phyloP scores from a whole-genome alignment of 345 rosid genomes.

The thale cress (Arabidopsis thaliana) region DNA sequence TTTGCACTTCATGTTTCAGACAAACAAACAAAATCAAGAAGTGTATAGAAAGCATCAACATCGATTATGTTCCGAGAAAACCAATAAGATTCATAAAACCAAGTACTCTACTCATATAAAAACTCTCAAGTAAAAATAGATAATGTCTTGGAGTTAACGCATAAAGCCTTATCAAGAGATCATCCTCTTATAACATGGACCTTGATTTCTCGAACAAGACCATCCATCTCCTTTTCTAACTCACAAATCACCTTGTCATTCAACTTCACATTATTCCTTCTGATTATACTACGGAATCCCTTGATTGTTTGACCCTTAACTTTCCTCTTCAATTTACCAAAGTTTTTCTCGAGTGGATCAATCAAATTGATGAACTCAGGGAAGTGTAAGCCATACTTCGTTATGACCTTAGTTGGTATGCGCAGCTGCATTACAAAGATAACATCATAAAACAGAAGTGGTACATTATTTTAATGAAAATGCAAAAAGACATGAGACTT shows the following conservation, averaged over 20 bases:
- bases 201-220: slow-evolving; percentile 23
- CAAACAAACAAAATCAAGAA: background rate
- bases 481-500: background rate
- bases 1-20: slow-evolving; percentile 4
- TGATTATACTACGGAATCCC: background rate
- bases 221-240: slow-evolving; percentile 22
- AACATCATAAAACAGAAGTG: slow-evolving; percentile 5
- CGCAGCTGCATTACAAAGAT: slow-evolving; percentile 1
- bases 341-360: background rate
- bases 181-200: slow-evolving; percentile 25
- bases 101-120: background rate
- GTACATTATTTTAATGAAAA: background rate
- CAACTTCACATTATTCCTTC: slow-evolving; percentile 7
- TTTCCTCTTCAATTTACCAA: slow-evolving; percentile 1
- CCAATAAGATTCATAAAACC: background rate
- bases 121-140: background rate
- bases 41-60: background rate
- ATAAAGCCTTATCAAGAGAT: background rate
- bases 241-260: slow-evolving; percentile 28
- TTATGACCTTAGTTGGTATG: background rate
- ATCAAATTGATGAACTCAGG: slow-evolving; percentile 20
- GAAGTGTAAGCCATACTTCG: slow-evolving; percentile 3
- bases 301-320: slow-evolving; percentile 6
- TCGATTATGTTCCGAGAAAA: background rate
- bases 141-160: background rate